Evolutionary conservation across 2,329 filamentous ascomycete genomes (phyloP).

Genomic region (Monilinia polystroma): DNA sequence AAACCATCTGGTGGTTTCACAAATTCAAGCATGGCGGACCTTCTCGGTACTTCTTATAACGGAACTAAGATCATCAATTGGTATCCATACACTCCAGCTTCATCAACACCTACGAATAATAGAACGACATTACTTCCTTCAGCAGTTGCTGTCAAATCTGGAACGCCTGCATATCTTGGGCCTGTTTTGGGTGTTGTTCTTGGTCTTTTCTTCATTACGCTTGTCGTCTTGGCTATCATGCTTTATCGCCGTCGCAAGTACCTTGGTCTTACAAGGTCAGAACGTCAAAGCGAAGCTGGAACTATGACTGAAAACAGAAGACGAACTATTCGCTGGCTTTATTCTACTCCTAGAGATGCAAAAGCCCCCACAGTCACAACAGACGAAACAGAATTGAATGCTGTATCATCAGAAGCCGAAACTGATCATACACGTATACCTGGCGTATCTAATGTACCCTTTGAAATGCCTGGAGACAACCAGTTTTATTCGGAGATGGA

Average conservation of each 20-base stretch:
- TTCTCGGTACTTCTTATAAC: conserved; percentile 58
- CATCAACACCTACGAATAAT: conserved; percentile 28
- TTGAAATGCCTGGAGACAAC: conserved; percentile 34
- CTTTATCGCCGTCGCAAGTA: conserved; percentile 50
- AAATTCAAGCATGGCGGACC: conserved; percentile 46
- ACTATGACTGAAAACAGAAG: conserved; percentile 32
- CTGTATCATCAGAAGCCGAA: conserved; percentile 25
- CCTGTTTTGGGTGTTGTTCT: conserved; percentile 63
- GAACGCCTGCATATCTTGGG: conserved; percentile 56
- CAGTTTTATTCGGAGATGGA: conserved; percentile 40
- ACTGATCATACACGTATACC: conserved; percentile 28
- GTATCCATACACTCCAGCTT: conserved; percentile 54
- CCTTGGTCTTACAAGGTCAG: conserved; percentile 26
- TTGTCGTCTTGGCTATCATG: conserved; percentile 51
- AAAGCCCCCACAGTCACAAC: conserved; percentile 39
- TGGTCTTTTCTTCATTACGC: conserved; percentile 56
- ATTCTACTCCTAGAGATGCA: conserved; percentile 28
- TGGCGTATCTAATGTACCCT: not conserved
- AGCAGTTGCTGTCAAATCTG: conserved; percentile 22
- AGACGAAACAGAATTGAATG: conserved; percentile 30
- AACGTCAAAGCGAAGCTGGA: conserved; percentile 32
- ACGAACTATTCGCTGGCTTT: conserved; percentile 36
- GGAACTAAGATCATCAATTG: conserved; percentile 56
- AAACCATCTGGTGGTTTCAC: conserved; percentile 60
- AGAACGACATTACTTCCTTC: conserved; percentile 24